phyloP scores from a whole-genome alignment of 1,284 basidiomycete species.

The Marasmius sp. region DNA sequence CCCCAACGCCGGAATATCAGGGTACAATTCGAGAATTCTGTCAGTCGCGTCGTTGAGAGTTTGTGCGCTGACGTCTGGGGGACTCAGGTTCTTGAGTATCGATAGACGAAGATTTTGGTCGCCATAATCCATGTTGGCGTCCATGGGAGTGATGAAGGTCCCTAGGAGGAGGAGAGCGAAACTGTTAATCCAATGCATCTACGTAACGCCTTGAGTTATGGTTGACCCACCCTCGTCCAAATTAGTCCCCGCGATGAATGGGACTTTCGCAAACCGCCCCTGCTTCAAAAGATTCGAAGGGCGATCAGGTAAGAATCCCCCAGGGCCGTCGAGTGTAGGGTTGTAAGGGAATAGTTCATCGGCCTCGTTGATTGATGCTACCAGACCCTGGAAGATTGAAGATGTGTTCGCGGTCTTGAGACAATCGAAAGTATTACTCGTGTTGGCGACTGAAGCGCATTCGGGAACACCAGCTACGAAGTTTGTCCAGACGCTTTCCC shows the following conservation, averaged over 20 bases:
- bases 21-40: conserved; percentile 43
- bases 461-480: conserved; percentile 38
- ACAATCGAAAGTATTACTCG: conserved; percentile 40
- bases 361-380: conserved; percentile 21
- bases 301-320: conserved; percentile 41
- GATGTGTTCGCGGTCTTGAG: conserved; percentile 31
- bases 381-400: conserved; percentile 29
- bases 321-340: conserved; percentile 42
- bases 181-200: neutral
- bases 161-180: conserved; percentile 26
- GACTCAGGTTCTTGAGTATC: conserved; percentile 32
- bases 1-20: conserved; percentile 45
- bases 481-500: conserved; percentile 39
- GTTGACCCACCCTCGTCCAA: conserved; percentile 43
- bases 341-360: conserved; percentile 27
- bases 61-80: conserved; percentile 12
- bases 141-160: conserved; percentile 35
- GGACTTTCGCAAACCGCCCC: conserved; percentile 39
- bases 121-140: conserved; percentile 18
- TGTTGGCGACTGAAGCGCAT: conserved; percentile 29
- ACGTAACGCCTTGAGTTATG: neutral
- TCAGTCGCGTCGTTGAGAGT: conserved; percentile 26
- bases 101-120: conserved; percentile 15
- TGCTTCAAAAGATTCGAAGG: conserved; percentile 34
- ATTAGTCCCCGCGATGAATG: conserved; percentile 49